Percentiles rank a stretch among this genome's conserved stretches.
Evolutionary conservation across 2,329 filamentous ascomycete genomes (phyloP).

Genomic region (Boeremia lycopersici): DNA sequence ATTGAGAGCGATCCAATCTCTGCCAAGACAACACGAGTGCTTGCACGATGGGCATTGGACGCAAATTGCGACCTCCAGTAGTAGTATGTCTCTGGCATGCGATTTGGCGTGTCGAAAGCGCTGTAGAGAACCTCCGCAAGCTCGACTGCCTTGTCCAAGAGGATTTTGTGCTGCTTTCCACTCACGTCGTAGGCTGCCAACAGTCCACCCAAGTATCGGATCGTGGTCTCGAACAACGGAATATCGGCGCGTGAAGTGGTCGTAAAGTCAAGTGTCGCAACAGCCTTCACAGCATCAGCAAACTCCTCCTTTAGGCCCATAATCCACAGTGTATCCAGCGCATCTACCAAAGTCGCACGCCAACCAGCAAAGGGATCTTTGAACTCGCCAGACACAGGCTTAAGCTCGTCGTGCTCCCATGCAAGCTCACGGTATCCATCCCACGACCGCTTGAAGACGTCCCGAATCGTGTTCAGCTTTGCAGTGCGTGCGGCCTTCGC

Average conservation of each 20-base stretch:
- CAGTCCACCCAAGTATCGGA: slow-evolving; percentile 72
- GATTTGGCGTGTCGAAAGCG: slow-evolving; percentile 71
- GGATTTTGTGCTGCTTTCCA: slow-evolving; percentile 54
- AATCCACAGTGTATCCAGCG: slow-evolving; percentile 74
- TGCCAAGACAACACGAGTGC: slow-evolving; percentile 51
- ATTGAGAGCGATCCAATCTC: slow-evolving; percentile 57
- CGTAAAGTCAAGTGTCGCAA: slow-evolving; percentile 66
- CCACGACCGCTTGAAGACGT: slow-evolving; percentile 81
- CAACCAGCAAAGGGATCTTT: slow-evolving; percentile 89
- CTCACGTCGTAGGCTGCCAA: slow-evolving; percentile 73
- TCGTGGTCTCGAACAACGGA: slow-evolving; percentile 74
- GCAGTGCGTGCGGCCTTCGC: slow-evolving; percentile 63
- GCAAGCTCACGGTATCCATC: slow-evolving; percentile 78
- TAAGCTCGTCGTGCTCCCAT: slow-evolving; percentile 86
- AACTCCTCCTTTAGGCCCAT: slow-evolving; percentile 72
- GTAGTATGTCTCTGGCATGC: slow-evolving; percentile 67
- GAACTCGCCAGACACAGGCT: slow-evolving; percentile 69
- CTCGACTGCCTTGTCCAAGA: slow-evolving; percentile 67
- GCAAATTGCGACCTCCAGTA: slow-evolving; percentile 57
- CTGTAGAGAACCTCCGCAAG: slow-evolving; percentile 69
- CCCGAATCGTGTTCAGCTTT: slow-evolving; percentile 70
- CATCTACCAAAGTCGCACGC: slow-evolving; percentile 85
- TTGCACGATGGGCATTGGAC: slow-evolving; percentile 48
- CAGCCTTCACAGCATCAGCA: slow-evolving; percentile 64
- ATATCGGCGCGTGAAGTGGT: slow-evolving; percentile 58